A percentile compares a stretch with the other conserved stretches of the same genome.
phyloP scores from a whole-genome alignment of 2,329 filamentous ascomycete species.

The Blastomyces emzantsi region DNA sequence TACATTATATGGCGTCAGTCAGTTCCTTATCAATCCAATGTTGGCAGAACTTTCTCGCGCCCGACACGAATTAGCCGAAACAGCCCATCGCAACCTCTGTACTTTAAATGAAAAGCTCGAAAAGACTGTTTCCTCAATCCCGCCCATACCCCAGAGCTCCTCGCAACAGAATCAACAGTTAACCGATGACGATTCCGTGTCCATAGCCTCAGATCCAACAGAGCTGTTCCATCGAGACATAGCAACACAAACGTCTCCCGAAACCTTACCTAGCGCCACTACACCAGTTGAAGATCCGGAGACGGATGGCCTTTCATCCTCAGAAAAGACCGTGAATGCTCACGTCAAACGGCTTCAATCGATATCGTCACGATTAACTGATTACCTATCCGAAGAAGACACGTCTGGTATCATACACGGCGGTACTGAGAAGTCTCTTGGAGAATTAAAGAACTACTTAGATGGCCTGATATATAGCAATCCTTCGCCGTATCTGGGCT shows the following conservation, averaged over 20 bases:
- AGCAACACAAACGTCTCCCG: slow-evolving; percentile 51
- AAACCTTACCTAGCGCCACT: slow-evolving; percentile 27
- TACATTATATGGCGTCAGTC: slow-evolving; percentile 49
- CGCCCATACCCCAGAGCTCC: slow-evolving; percentile 24
- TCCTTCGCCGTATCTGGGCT: slow-evolving; percentile 22
- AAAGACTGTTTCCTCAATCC: slow-evolving; percentile 44
- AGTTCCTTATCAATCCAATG: slow-evolving; percentile 53
- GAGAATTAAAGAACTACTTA: slow-evolving; percentile 46
- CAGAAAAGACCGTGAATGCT: slow-evolving; percentile 21
- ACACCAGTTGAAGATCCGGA: slow-evolving; percentile 17
- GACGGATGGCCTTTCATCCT: slow-evolving; percentile 16
- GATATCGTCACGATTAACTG: slow-evolving; percentile 44
- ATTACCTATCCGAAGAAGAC: slow-evolving; percentile 36
- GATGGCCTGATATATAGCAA: slow-evolving; percentile 38
- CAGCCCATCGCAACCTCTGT: slow-evolving; percentile 44
- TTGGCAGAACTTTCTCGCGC: slow-evolving; percentile 44
- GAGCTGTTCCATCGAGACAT: slow-evolving; percentile 56
- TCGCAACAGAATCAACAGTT: slow-evolving; percentile 17
- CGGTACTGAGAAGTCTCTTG: slow-evolving; percentile 28
- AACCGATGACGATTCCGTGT: slow-evolving; percentile 36
- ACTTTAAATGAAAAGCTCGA: slow-evolving; percentile 50
- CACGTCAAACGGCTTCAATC: slow-evolving; percentile 42
- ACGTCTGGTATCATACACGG: slow-evolving; percentile 26
- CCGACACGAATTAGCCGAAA: slow-evolving; percentile 49
- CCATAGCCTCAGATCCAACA: slow-evolving; percentile 49